Base-by-base conservation (phyloP, 169 alveolate genomes). In the Cystoisospora suis region DNA sequence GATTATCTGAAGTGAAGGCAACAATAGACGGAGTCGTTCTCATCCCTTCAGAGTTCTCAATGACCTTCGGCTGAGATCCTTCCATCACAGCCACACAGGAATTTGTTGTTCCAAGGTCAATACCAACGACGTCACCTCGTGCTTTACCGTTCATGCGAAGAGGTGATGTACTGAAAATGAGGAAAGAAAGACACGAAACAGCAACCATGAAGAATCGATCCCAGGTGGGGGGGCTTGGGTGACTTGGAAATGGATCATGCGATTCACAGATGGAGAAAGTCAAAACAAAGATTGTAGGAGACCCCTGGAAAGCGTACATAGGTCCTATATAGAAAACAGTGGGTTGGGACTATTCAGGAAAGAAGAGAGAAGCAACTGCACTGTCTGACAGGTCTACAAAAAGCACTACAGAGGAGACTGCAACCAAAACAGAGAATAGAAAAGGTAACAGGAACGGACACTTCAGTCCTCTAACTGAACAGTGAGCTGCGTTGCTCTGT, bases 91-190 rank as follows among this genome's bases (percentile, higher is more conserved):
- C 99, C 75, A 98, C 99, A 93, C 99, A 99, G 87, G 99, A 97
- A 97, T 99, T 98, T 70, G 99, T 99, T 42, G 99, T 99, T 44
- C 99, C 99, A 95, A 99, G 95, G 94, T 99, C 99, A 61, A 99
- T 99, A 91, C 99, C 99, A 83, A 99, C 98, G 7, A 91, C 94
- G 77, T 94, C 92, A 49, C 94, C 96, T 34, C 87, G 83, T 29
- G 69, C 92, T 40, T 70, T 69, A 47, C 36, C n/a, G 85, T 59
- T 59, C 75, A 32, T 32, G 32, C 86, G 86, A 53, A 56, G 42
- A 38, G 92, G 81, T 5, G 81, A 80, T 61, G 92, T 91, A 75
- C 93, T 53, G 90, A 29, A 88, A 5, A n/a, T n/a, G n/a, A n/a
- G n/a, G n/a, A n/a, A n/a, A n/a, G n/a, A n/a, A n/a, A 72, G 34